Evolutionary conservation across 2,329 filamentous ascomycete genomes (phyloP), one percentile per base, ranked within the genome.

Genomic region (Colletotrichum sp.): DNA sequence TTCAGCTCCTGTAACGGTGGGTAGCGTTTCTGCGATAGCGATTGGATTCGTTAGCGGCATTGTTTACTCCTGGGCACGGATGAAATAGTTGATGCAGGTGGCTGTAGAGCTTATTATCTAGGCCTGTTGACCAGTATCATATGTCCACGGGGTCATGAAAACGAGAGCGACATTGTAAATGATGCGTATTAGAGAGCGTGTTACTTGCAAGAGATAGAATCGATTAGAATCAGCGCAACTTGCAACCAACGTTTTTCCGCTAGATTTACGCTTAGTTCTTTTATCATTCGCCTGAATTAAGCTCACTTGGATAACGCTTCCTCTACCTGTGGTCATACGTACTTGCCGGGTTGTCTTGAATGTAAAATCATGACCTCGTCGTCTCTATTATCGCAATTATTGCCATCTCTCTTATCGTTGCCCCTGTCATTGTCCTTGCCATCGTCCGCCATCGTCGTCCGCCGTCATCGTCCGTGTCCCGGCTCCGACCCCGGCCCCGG

Each of bases 31-130:
- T 26, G 97, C 97, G 80, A 99, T 99, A 81, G 89, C 93, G 76
- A 90, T 99, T 74, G 97, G 96, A 39, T 99, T 98, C 84, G 86
- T 99, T 80, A 97, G 94, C 80, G 97, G 97, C 79, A 91, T 99
- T 71, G 95, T 99, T 26, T 99, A 98, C 80, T 52, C 43, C 12
- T 52, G 43, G 43, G n/a, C 43, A 1, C 43, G 43, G n/a, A 52
- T 52, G n/a, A 52, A 52, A 13, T 52, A 52, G 43, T 52, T 0
- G 12, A 52, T 24, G 36, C 5, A 16, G 43, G 12, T 21, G 43
- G n/a, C n/a, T 6, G 12, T 52, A 52, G 12, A 21, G n/a, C n/a
- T 21, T 21, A 0, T 13, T 13, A 21, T 21, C 10, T 12, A 21
- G n/a, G n/a, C 10, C 43, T 52, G 3, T 21, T 0, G 43, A 21